Evolutionary conservation across 805 yeast genomes (phyloP), one percentile per base, ranked within the genome.

Genomic region (Scheffersomyces ergatensis): DNA sequence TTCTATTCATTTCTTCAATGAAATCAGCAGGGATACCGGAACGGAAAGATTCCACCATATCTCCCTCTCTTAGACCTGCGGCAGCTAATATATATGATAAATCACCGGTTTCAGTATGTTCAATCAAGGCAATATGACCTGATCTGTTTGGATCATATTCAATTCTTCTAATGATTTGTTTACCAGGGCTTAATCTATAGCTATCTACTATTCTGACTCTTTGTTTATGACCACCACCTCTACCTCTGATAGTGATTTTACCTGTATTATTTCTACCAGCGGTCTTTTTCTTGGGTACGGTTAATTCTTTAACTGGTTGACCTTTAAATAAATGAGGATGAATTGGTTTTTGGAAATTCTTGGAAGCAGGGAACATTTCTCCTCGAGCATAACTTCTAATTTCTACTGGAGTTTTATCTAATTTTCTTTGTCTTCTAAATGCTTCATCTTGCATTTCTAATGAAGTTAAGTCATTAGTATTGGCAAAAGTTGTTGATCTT

Each of bases 101-200:
- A 48, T 78, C 72, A 4, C 78, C 80, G 0, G 89, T 75, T 25
- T 67, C 76, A 37, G 71, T 63, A 62, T 85, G 84, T 62, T 83
- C 76, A 37, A 92, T 57, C 45, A 93, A 68, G 0, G 99, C 99
- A 60, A 93, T 85, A 65, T 93, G 99, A 5, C 93, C 84, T 3
- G 95, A 78, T 72, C 99, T 80, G 55, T 86, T 86, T 36, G 99
- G 99, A 65, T 93, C 99, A 58, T 89, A 89, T 64, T 93, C 99
- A 44, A 93, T 87, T 61, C 99, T 76, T 47, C 82, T 68, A 17
- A 93, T 97, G 24, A 77, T 75, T 53, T 88, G 93, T 33, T 74
- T 76, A 20, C 97, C 98, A 1, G 82, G 65, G 3, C 61, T 75
- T 30, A 61, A 54, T 57, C 99, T 78, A 52, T 72, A 67, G 55